Conservation (phyloP, 2,329 filamentous ascomycete genomes). For the Talaromyces sp. region DNA sequence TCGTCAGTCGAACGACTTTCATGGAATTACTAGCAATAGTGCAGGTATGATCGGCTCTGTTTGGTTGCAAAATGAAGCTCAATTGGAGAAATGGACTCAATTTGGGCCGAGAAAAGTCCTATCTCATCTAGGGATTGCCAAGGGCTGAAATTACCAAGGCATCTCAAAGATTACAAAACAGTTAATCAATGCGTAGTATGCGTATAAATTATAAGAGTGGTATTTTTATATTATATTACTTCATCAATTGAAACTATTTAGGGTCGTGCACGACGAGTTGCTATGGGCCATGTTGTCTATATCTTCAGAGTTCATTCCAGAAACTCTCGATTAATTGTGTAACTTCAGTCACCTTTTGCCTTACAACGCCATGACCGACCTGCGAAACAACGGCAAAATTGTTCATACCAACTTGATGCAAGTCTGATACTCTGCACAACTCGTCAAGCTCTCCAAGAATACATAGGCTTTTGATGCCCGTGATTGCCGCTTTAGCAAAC, state of each 20-base stretch:
- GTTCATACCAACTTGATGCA: conserved; percentile 27
- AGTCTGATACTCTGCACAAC: conserved; percentile 25
- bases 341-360: conserved; percentile 34
- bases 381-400: conserved; percentile 32
- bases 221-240: no score
- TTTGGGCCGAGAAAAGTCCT: background rate
- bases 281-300: background rate
- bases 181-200: no score
- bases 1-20: background rate
- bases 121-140: background rate
- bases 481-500: conserved; percentile 24
- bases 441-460: conserved; percentile 35
- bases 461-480: conserved; percentile 21
- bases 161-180: background rate
- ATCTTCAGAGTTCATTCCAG: conserved; percentile 22
- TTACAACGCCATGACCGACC: conserved; percentile 38
- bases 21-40: background rate
- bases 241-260: no score
- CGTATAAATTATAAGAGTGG: no score
- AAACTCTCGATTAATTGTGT: conserved; percentile 23
- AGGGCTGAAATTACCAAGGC: background rate
- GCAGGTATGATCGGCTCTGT: background rate
- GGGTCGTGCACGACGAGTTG: background rate
- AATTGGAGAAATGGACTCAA: background rate
- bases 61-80: conserved; percentile 1